These are phyloP conservation scores for Chamaecrista fasciculata DNA, from an alignment of 306 rosid species.

Conservation along the genomic window DNA sequence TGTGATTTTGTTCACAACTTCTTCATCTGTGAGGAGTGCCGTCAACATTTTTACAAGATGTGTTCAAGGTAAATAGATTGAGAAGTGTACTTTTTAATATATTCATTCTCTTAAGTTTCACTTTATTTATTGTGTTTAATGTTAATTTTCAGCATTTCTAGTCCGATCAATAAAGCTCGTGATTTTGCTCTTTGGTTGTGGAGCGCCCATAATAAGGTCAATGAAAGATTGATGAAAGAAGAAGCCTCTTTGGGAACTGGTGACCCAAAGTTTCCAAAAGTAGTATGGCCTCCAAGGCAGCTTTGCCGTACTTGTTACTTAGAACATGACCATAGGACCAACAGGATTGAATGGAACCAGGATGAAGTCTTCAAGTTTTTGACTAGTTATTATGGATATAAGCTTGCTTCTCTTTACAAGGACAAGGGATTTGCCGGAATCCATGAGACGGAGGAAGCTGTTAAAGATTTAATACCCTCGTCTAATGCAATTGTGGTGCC, in stretches of 20 bases:
- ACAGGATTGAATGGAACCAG: conserved; percentile 63
- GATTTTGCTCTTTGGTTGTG: conserved; percentile 91
- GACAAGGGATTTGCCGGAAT: conserved; percentile 38
- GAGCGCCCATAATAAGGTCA: conserved; percentile 84
- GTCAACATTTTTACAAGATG: conserved; percentile 81
- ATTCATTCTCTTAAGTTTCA: conserved; percentile 16
- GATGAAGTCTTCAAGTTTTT: conserved; percentile 66
- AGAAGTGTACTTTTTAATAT: conserved; percentile 4
- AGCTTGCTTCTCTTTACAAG: conserved; percentile 57
- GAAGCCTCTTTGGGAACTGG: conserved; percentile 69
- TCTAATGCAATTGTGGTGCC: conserved; percentile 82
- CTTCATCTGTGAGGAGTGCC: conserved; percentile 92
- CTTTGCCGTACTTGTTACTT: conserved; percentile 70
- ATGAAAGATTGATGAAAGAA: conserved; percentile 70
- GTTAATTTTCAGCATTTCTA: conserved; percentile 52
- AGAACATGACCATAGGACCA: conserved; percentile 42
- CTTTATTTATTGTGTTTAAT: conserved; percentile 24
- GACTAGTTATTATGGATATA: conserved; percentile 58
- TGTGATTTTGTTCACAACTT: conserved; percentile 87
- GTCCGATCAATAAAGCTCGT: conserved; percentile 73
- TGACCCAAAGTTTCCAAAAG: conserved; percentile 96
- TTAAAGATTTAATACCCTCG: conserved; percentile 58
- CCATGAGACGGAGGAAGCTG: conserved; percentile 26
- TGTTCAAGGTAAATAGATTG: conserved; percentile 62
- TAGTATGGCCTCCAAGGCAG: conserved; percentile 83